A percentile compares a stretch with the other conserved stretches of the same genome.
Conservation (phyloP, 2,329 filamentous ascomycete genomes). For the Colletotrichum aenigma region DNA sequence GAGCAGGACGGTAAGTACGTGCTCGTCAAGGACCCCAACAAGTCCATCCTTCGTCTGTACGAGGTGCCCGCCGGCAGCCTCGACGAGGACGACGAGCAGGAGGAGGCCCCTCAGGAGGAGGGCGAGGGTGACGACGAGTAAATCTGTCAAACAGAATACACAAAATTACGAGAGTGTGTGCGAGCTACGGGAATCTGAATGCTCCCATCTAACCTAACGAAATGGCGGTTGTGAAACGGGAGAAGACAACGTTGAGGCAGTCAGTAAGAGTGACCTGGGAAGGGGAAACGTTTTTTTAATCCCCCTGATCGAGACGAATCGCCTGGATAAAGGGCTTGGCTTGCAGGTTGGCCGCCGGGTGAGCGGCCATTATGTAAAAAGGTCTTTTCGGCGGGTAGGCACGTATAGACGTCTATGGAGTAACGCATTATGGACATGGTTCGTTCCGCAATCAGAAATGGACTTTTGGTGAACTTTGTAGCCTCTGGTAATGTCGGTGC, state of each 20-base stretch:
- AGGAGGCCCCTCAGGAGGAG: slow-evolving; percentile 58
- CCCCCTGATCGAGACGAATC: not conserved
- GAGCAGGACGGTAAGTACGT: slow-evolving; percentile 79
- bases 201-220: not conserved
- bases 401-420: slow-evolving; percentile 21
- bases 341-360: slow-evolving; percentile 7
- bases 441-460: not conserved
- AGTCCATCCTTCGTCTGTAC: slow-evolving; percentile 91
- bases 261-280: not conserved
- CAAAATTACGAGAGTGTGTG: not conserved
- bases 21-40: slow-evolving; percentile 91
- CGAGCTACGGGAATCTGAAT: not conserved
- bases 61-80: slow-evolving; percentile 87
- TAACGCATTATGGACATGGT: slow-evolving; percentile 21
- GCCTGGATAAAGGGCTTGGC: slow-evolving; percentile 13
- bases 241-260: not conserved
- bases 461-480: not conserved
- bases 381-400: slow-evolving; percentile 17
- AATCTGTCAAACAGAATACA: not conserved
- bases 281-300: not conserved
- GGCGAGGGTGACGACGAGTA: slow-evolving; percentile 36
- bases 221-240: not conserved
- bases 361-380: slow-evolving; percentile 20
- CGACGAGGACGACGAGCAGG: slow-evolving; percentile 85
- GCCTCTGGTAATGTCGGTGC: not conserved